phyloP scores from a whole-genome alignment of 805 yeast genomes.

The Lachancea meyersii region DNA sequence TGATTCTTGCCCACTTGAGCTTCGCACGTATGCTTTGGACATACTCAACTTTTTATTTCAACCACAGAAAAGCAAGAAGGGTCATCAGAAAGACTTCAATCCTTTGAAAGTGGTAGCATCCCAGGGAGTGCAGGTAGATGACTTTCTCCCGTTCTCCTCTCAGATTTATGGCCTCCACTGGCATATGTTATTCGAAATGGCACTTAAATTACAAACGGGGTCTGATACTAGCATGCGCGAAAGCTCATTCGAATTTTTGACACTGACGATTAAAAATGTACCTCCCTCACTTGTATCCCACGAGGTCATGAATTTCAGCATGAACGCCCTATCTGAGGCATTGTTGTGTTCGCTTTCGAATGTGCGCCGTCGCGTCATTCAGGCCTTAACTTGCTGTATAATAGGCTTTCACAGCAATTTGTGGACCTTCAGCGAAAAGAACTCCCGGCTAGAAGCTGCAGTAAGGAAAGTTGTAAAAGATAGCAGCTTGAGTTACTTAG shows the following conservation, averaged over 20 bases:
- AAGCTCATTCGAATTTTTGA: background rate
- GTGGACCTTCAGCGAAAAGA: background rate
- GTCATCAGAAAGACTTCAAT: slow-evolving; percentile 8
- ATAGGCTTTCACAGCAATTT: background rate
- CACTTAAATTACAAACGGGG: background rate
- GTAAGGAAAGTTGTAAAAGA: background rate
- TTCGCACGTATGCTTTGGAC: background rate
- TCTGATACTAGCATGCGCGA: background rate
- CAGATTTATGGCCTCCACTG: slow-evolving; percentile 9
- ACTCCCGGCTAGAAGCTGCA: background rate
- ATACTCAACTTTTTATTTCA: background rate
- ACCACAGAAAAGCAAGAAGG: background rate
- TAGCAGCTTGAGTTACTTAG: background rate
- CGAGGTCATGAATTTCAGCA: background rate
- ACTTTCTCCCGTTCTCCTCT: slow-evolving; percentile 17
- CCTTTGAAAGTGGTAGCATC: slow-evolving; percentile 25
- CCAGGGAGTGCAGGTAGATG: slow-evolving; percentile 16
- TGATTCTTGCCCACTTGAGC: background rate
- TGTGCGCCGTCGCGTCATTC: background rate
- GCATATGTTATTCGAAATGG: slow-evolving; percentile 9
- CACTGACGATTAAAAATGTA: background rate
- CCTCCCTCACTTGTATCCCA: background rate
- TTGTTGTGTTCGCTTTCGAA: background rate
- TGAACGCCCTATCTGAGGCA: background rate
- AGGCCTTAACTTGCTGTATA: background rate